Conservation (phyloP, 2,329 filamentous ascomycete species). For the Beauveria rudraprayagi region DNA sequence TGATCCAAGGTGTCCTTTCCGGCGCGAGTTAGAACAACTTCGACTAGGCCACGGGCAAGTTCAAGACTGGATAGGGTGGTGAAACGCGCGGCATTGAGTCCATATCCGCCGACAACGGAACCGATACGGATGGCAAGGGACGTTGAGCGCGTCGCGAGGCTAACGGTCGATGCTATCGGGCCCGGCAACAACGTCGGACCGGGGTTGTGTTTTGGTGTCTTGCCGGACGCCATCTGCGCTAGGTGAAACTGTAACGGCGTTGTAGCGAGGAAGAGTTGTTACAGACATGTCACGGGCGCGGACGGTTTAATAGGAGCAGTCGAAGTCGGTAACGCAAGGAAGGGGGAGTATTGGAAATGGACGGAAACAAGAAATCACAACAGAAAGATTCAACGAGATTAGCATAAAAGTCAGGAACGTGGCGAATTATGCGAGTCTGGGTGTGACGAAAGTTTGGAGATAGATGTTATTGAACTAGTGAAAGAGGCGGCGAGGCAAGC, state of each 20-base stretch:
- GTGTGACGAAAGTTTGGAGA: not conserved
- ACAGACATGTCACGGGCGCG: not conserved
- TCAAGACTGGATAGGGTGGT: slow-evolving; percentile 51
- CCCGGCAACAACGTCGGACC: slow-evolving; percentile 46
- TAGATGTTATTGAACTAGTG: not conserved
- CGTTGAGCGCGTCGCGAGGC: slow-evolving; percentile 52
- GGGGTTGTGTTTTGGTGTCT: slow-evolving; percentile 16
- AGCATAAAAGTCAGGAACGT: not conserved
- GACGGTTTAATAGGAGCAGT: not conserved
- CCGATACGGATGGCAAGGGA: slow-evolving; percentile 48
- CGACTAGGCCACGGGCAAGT: slow-evolving; percentile 45
- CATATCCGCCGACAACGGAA: slow-evolving; percentile 42
- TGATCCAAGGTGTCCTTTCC: slow-evolving; percentile 40
- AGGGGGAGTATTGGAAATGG: not conserved
- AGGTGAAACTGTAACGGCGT: not conserved
- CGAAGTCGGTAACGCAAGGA: not conserved
- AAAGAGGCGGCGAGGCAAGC: not conserved
- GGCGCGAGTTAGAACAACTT: slow-evolving; percentile 45
- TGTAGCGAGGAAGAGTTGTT: not conserved
- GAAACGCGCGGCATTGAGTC: slow-evolving; percentile 45
- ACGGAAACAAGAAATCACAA: not conserved
- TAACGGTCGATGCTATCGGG: slow-evolving; percentile 50
- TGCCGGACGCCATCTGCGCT: not conserved
- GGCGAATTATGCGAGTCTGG: slow-evolving; percentile 5
- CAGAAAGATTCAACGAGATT: not conserved